These are phyloP conservation scores for Amanita rubescens DNA, from an alignment of 768 basidiomycete species.

Conservation along the genomic window DNA sequence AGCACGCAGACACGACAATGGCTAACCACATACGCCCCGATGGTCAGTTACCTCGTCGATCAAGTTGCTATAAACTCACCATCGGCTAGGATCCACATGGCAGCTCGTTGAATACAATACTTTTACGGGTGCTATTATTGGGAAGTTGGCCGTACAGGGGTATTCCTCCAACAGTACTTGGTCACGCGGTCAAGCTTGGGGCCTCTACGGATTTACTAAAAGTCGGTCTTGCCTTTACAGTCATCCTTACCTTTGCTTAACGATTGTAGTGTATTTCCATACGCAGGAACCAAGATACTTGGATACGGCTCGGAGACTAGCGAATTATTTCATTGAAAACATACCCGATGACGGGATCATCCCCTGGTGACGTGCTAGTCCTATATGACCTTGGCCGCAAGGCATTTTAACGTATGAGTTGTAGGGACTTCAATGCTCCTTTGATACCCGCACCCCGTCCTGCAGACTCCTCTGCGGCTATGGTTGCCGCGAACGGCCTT, in stretches of 20 bases:
- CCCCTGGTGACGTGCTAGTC: conserved; percentile 43
- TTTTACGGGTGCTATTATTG: conserved; percentile 53
- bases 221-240: conserved; percentile 35
- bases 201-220: conserved; percentile 60
- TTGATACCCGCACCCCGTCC: conserved; percentile 42
- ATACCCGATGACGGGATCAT: conserved; percentile 55
- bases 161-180: conserved; percentile 62
- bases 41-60: conserved; percentile 33
- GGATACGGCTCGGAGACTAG: conserved; percentile 50
- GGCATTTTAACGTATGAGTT: conserved; percentile 2
- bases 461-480: conserved; percentile 67
- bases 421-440: conserved; percentile 72
- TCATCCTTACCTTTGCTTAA: too few species aligned
- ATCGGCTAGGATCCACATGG: conserved; percentile 37
- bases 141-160: conserved; percentile 53
- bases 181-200: conserved; percentile 72
- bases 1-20: conserved; percentile 62
- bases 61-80: not conserved
- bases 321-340: conserved; percentile 51
- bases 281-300: conserved; percentile 47
- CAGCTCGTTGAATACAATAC: conserved; percentile 64
- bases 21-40: conserved; percentile 58
- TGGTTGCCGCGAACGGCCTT: conserved; percentile 52
- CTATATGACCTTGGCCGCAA: not conserved
- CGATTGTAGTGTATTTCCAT: conserved; percentile 47